phyloP scores from a whole-genome alignment of 2,329 filamentous ascomycete genomes.

The Aureobasidium sp. region DNA sequence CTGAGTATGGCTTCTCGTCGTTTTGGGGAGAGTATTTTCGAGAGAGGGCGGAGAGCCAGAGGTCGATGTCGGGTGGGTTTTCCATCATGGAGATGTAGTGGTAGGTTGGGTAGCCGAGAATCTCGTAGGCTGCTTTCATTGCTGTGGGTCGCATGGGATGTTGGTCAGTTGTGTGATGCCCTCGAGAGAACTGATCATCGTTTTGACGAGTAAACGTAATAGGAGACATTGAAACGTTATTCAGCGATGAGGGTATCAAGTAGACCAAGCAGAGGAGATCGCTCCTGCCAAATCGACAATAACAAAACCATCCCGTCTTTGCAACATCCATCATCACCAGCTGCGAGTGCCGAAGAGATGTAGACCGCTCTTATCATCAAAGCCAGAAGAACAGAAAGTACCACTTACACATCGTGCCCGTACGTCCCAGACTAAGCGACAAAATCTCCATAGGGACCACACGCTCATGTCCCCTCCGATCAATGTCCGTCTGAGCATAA shows the following conservation, averaged over 20 bases:
- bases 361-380: too few species aligned
- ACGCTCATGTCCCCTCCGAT: neutral
- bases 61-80: conserved; percentile 16
- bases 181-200: too few species aligned
- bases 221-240: too few species aligned
- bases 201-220: too few species aligned
- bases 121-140: conserved; percentile 17
- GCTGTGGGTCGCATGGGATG: neutral
- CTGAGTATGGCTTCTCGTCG: conserved; percentile 14
- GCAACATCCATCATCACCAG: neutral
- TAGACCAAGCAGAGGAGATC: neutral
- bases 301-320: neutral
- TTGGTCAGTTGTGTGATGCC: neutral
- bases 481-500: neutral
- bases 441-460: conserved; percentile 19
- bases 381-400: neutral
- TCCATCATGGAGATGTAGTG: conserved; percentile 19
- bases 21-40: conserved; percentile 15
- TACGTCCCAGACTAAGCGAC: conserved; percentile 18
- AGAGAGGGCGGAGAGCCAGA: conserved; percentile 20
- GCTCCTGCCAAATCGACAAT: neutral
- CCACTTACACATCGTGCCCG: conserved; percentile 17
- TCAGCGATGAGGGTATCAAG: too few species aligned
- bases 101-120: conserved; percentile 18
- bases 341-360: too few species aligned